A percentile compares a stretch with the other conserved stretches of the same genome.
These are phyloP conservation scores for Cladosporium austrohemisphaericum DNA, from an alignment of 2,329 filamentous ascomycete genomes.

Conservation along the genomic window DNA sequence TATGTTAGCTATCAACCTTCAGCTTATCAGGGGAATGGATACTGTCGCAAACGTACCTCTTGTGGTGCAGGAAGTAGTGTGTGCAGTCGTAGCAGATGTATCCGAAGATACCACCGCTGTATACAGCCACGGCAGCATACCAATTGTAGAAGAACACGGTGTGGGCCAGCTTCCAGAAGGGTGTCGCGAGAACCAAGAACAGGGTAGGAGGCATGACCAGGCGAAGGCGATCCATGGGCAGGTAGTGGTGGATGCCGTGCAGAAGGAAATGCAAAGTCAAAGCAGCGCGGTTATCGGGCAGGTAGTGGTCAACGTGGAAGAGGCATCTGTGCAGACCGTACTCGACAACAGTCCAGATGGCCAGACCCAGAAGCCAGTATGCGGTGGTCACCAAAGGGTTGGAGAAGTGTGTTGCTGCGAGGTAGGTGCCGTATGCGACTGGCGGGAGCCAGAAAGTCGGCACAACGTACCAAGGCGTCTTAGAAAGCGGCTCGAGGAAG, in stretches of 20 bases:
- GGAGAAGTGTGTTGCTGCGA: constrained; percentile 60
- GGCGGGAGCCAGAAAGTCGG: constrained; percentile 81
- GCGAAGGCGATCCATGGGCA: constrained; percentile 97
- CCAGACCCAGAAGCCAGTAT: constrained; percentile 69
- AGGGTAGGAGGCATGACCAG: constrained; percentile 95
- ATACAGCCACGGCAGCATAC: constrained; percentile 74
- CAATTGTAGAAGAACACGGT: constrained; percentile 78
- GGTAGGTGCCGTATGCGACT: constrained; percentile 66
- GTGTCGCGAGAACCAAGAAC: constrained; percentile 75
- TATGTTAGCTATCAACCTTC: constrained; percentile 9
- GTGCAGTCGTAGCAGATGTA: constrained; percentile 97
- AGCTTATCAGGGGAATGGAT: too few species aligned
- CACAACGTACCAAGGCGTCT: constrained; percentile 91
- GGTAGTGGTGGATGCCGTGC: constrained; percentile 95
- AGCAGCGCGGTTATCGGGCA: constrained; percentile 86
- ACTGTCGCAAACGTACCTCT: constrained; percentile 70
- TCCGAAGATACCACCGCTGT: constrained; percentile 86
- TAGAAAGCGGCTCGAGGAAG: constrained; percentile 93
- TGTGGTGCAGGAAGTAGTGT: constrained; percentile 97
- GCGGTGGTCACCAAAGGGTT: constrained; percentile 43
- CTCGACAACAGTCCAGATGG: constrained; percentile 85
- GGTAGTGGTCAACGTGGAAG: constrained; percentile 90
- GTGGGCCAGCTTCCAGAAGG: constrained; percentile 92
- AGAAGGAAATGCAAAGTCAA: constrained; percentile 88
- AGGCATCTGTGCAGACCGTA: constrained; percentile 85